A percentile compares a stretch with the other conserved stretches of the same genome.
phyloP scores from a whole-genome alignment of 768 basidiomycete species.

The Sarcodon aspratus region DNA sequence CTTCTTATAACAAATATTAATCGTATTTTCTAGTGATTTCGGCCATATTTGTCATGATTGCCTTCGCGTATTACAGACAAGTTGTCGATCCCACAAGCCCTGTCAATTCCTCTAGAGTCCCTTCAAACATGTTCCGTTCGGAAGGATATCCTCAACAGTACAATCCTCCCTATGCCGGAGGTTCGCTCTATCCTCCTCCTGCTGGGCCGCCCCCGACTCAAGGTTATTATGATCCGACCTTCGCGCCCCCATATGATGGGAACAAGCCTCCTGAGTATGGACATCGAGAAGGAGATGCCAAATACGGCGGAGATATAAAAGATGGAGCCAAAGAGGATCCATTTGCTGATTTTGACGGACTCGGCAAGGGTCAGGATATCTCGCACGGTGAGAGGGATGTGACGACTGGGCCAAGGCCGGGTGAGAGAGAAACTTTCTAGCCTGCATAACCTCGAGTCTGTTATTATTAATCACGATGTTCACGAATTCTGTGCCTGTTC shows the following conservation, averaged over 20 bases:
- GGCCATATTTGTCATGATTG: slow-evolving; percentile 49
- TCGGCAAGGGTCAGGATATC: too few species aligned
- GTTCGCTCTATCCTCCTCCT: neutral
- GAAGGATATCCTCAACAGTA: slow-evolving; percentile 37
- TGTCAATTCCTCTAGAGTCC: slow-evolving; percentile 38
- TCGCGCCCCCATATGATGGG: neutral
- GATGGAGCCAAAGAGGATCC: too few species aligned
- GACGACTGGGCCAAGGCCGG: too few species aligned
- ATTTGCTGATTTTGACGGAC: too few species aligned
- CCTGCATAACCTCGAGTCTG: slow-evolving; percentile 2
- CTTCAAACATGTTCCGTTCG: slow-evolving; percentile 13
- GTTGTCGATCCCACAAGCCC: slow-evolving; percentile 53
- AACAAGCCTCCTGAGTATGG: slow-evolving; percentile 5
- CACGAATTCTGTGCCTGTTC: neutral
- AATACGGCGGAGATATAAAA: too few species aligned
- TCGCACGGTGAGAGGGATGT: too few species aligned
- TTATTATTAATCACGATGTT: slow-evolving; percentile 3
- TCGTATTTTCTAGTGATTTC: slow-evolving; percentile 33
- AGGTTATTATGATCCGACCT: neutral
- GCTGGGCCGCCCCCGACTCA: neutral
- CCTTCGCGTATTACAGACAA: slow-evolving; percentile 69
- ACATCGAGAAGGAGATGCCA: too few species aligned
- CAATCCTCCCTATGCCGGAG: slow-evolving; percentile 37
- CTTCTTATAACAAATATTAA: neutral
- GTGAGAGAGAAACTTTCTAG: slow-evolving; percentile 1